phyloP scores from a whole-genome alignment of 2,329 filamentous ascomycete genomes.

The Xylariaceae sp. region DNA sequence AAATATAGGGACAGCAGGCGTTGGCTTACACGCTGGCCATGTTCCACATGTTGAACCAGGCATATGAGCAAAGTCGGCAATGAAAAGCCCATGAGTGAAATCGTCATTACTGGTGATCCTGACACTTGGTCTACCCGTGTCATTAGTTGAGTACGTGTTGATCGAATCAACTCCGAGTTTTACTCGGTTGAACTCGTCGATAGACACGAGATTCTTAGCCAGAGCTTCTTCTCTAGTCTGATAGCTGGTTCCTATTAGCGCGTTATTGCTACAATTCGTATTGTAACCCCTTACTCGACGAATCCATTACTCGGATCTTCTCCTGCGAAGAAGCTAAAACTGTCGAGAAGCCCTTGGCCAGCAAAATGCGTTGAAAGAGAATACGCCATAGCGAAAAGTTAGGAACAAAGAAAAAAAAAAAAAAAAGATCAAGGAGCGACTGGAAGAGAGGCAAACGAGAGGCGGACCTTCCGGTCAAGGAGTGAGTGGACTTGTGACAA shows the following conservation, averaged over 20 bases:
- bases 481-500: constrained; percentile 28
- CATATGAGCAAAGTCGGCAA: constrained; percentile 77
- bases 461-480: constrained; percentile 30
- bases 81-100: constrained; percentile 72
- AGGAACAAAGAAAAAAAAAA: constrained; percentile 5
- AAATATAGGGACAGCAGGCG: background rate
- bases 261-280: constrained; percentile 23
- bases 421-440: constrained; percentile 36
- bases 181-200: constrained; percentile 52
- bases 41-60: constrained; percentile 72
- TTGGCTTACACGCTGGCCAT: constrained; percentile 71
- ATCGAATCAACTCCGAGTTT: constrained; percentile 53
- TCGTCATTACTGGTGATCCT: constrained; percentile 69
- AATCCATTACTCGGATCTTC: constrained; percentile 71
- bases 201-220: constrained; percentile 48
- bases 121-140: constrained; percentile 63
- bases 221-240: constrained; percentile 51
- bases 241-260: constrained; percentile 45
- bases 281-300: constrained; percentile 62
- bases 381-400: constrained; percentile 36
- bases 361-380: constrained; percentile 42
- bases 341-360: constrained; percentile 43
- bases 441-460: constrained; percentile 31
- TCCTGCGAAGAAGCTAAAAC: constrained; percentile 58
- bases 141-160: constrained; percentile 44